phyloP scores from a whole-genome alignment of 176 grass and related monocot genomes.

The Zoysia japonica region DNA sequence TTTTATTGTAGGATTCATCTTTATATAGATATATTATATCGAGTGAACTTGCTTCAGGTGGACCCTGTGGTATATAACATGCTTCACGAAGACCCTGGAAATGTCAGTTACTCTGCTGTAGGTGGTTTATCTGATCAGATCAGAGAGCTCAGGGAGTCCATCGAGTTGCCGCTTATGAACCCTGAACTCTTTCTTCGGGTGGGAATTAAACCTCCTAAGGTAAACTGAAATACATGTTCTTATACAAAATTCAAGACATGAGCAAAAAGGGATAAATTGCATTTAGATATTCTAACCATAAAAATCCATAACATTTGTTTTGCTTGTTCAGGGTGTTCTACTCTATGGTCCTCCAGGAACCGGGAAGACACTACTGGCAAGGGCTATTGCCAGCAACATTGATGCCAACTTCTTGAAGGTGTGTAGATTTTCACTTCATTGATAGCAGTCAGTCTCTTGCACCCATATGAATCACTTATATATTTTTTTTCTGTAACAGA shows the following conservation, averaged over 20 bases:
- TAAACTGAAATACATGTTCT: slow-evolving; percentile 37
- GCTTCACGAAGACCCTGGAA: slow-evolving; percentile 98
- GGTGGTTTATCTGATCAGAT: slow-evolving; percentile 96
- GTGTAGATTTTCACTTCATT: slow-evolving; percentile 15
- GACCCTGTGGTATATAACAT: slow-evolving; percentile 99
- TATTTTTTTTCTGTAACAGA: slow-evolving; percentile 50
- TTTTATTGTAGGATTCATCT: background rate
- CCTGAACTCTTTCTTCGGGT: slow-evolving; percentile 93
- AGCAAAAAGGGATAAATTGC: background rate
- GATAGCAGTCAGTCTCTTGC: background rate
- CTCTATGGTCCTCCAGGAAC: slow-evolving; percentile 97
- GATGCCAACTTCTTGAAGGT: slow-evolving; percentile 99
- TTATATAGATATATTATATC: slow-evolving; percentile 2
- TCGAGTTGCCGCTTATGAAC: slow-evolving; percentile 95
- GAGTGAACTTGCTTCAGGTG: slow-evolving; percentile 51
- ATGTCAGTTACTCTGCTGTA: slow-evolving; percentile 99
- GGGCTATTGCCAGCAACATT: slow-evolving; percentile 99
- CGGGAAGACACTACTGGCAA: slow-evolving; percentile 89
- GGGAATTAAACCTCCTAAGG: slow-evolving; percentile 98
- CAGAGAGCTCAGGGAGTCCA: slow-evolving; percentile 94
- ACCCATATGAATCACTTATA: slow-evolving; percentile 15
- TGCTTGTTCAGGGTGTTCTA: slow-evolving; percentile 72
- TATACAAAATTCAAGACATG: background rate
- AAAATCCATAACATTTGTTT: slow-evolving; percentile 17
- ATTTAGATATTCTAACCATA: slow-evolving; percentile 1